Base-by-base conservation (phyloP, 2,329 filamentous ascomycete species). In the Aulographum hederae region DNA sequence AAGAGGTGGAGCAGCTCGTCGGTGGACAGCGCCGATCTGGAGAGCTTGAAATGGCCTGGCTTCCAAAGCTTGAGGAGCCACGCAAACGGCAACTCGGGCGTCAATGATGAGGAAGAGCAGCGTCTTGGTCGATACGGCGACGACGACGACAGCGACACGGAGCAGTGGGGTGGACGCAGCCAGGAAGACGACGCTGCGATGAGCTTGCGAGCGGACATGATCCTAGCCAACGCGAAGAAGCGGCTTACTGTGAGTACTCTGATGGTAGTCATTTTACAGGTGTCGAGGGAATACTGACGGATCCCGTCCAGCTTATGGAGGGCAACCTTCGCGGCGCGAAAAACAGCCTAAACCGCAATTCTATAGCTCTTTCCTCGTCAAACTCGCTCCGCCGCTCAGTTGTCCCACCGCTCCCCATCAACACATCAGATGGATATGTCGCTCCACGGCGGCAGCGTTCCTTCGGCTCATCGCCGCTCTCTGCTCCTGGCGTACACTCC, bases 161-260 rank as follows among this genome's bases (percentile, higher is more conserved):
- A 54, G 43, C 54, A 46, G 28, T 31, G 27, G 42, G 34, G 28
- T 48, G 30, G 38, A 14, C 45, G 50, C 19, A 55, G 50, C 14
- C 53, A 53, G 28, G 52, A 53, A 32, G 49, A 55, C 18, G 57
- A 66, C 3, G 69, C 73, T 34, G 73, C 79, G 16, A 57, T 92
- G 39, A 86, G 81, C 50, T 74, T 76, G 41, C 71, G 82, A 43
- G 85, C 85, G 2, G 85, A 94, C 49, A 65, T 85, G 46, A 94
- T 94, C 47, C 63, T 95, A 34, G 81, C 84, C 34, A 93, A 92
- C 54, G 86, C 86, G 19, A 94, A 94, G 58, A 76, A 73, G 50
- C 68, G 84, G 43, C 62, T 95, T 38, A 89, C 80, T 47, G 82
- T 91, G 63, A 51, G 79, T 28, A 16, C 21, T 11, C n/a, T 18